Base-by-base conservation (phyloP, 2,329 filamentous ascomycete species). In the Exutisphaerella laricina region DNA sequence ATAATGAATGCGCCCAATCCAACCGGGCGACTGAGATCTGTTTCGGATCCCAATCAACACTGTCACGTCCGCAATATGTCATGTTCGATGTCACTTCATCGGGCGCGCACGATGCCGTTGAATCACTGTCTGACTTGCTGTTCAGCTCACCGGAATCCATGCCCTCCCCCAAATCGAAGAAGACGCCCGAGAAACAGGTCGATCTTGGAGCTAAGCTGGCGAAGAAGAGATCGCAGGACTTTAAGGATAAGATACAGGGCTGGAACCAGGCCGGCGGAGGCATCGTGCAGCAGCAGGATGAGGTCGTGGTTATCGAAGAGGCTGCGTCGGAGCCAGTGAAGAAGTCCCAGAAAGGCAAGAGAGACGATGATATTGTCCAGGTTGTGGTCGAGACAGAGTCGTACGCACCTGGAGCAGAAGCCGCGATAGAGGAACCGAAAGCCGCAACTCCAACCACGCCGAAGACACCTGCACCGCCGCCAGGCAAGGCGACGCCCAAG, bases 191-290 rank as follows among this genome's bases (percentile, higher is more conserved):
- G 25, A 58, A 57, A 50, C 57, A 57, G 39, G 57, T 40, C 43
- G 50, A 61, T 28, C 44, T 63, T 6, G 56, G 51, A 36, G 45
- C 45, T 37, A 49, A 50, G 26, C 38, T 63, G 33, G 58, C 58
- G 9, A 53, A 45, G 42, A 52, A 50, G 38, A 52, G 49, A 29
- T 61, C 58, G 46, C 60, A 63, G 46, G 59, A 61, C 37, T 62
- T 61, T 37, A 50, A 48, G 23, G 42, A 50, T 21, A 63, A 63
- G 51, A 61, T 63, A 22, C 48, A 54, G 17, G 58, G 56, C 8
- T 63, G 60, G 60, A 60, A 61, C 25, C 39, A 53, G 31, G 49
- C 51, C 18, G 59, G 57, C 16, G 59, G 55, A 34, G 58, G 54
- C 4, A 46, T 59, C 4, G 50, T 46, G 31, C 57, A 58, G 31